These are phyloP conservation scores for Teratosphaeria nubilosa DNA, from an alignment of 2,329 filamentous ascomycete genomes.

Conservation along the genomic window DNA sequence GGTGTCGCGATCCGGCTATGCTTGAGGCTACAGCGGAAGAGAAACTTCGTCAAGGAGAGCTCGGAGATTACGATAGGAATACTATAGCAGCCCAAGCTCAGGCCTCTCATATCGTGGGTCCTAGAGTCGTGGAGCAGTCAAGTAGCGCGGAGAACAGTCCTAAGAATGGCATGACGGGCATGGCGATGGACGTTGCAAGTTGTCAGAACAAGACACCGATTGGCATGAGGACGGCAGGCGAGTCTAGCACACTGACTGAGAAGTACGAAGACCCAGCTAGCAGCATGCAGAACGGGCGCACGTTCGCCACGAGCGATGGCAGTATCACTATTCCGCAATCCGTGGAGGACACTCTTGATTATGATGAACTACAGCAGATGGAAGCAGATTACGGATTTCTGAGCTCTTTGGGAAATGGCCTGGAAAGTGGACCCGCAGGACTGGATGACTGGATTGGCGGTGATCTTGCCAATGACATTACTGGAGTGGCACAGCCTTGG, in stretches of 20 bases:
- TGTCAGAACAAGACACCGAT: background rate
- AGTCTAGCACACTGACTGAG: background rate
- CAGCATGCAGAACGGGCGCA: background rate
- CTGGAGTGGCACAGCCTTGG: background rate
- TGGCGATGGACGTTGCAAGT: background rate
- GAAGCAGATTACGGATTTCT: background rate
- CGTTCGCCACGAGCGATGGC: background rate
- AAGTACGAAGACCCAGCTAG: background rate
- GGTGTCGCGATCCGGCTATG: conserved; percentile 19
- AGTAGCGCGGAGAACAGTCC: background rate
- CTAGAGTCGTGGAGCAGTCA: background rate
- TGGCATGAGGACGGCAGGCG: background rate
- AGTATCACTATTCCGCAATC: background rate
- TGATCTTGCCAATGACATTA: background rate
- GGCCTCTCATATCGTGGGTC: background rate
- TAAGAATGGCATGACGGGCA: background rate
- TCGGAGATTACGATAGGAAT: background rate
- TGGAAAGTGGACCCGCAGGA: background rate
- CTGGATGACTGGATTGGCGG: background rate
- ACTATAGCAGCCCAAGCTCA: background rate
- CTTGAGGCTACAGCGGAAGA: conserved; percentile 4
- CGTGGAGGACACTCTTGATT: background rate
- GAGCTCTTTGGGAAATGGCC: background rate
- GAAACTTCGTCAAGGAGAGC: background rate
- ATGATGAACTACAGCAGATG: background rate